phyloP scores from a whole-genome alignment of 1,139 yeast species.

The Debaryomycetaceae sp. region DNA sequence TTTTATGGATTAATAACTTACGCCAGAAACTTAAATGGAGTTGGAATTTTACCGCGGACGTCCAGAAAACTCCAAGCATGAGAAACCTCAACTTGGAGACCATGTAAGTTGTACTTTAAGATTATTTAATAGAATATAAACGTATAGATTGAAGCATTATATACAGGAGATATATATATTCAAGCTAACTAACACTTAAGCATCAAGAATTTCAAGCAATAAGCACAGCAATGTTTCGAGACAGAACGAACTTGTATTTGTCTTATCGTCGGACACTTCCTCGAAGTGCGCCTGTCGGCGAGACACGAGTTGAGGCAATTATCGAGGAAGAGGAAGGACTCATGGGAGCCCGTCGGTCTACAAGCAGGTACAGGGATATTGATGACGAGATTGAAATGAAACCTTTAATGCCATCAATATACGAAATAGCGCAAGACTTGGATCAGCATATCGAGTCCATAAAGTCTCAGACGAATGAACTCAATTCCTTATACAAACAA shows the following conservation, averaged over 20 bases:
- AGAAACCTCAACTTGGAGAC: not conserved
- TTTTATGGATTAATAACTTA: slow-evolving; percentile 26
- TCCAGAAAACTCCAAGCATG: not conserved
- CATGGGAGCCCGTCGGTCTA: slow-evolving; percentile 25
- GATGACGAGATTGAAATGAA: slow-evolving; percentile 41
- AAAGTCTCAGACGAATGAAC: slow-evolving; percentile 47
- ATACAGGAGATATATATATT: not conserved
- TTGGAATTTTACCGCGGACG: slow-evolving; percentile 23
- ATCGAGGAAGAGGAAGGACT: slow-evolving; percentile 58
- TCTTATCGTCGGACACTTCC: slow-evolving; percentile 75
- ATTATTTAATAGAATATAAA: not conserved
- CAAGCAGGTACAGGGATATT: slow-evolving; percentile 6
- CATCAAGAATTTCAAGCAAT: not conserved
- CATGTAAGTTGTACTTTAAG: not conserved
- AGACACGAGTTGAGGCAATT: slow-evolving; percentile 30
- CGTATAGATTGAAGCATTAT: not conserved
- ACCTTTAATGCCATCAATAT: slow-evolving; percentile 71
- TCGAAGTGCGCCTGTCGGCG: slow-evolving; percentile 21
- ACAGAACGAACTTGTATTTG: slow-evolving; percentile 65
- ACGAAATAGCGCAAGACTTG: slow-evolving; percentile 69
- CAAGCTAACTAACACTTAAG: not conserved
- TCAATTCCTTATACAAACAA: slow-evolving; percentile 72
- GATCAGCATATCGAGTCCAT: slow-evolving; percentile 56
- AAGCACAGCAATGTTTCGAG: slow-evolving; percentile 53
- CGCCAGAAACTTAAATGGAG: slow-evolving; percentile 31